Conservation (phyloP, 768 basidiomycete genomes). For the Boletus fagicola region DNA sequence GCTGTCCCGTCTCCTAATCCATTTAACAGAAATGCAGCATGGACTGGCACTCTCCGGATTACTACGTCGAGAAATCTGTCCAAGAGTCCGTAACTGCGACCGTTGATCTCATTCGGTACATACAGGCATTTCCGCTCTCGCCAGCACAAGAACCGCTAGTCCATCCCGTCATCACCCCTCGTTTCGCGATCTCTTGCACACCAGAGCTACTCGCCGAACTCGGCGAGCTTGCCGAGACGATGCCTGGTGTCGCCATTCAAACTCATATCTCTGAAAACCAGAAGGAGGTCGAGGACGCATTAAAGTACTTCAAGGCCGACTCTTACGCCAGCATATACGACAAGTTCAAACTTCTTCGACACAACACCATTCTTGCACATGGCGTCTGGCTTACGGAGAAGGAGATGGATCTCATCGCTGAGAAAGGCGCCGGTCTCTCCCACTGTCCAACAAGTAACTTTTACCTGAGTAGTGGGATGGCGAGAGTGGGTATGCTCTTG, state of each 20-base stretch:
- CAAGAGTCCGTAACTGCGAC: conserved; percentile 63
- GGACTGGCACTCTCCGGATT: conserved; percentile 63
- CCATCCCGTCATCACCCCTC: conserved; percentile 88
- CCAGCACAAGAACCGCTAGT: conserved; percentile 55
- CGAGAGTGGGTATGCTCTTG: conserved; percentile 73
- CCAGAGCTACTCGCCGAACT: conserved; percentile 61
- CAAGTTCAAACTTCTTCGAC: conserved; percentile 65
- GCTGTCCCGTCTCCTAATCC: conserved; percentile 5
- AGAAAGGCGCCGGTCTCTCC: conserved; percentile 69
- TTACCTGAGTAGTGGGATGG: conserved; percentile 82
- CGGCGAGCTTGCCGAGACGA: conserved; percentile 54
- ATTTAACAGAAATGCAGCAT: conserved; percentile 35
- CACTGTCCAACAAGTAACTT: conserved; percentile 97
- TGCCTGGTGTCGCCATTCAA: conserved; percentile 73
- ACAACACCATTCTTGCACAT: conserved; percentile 86
- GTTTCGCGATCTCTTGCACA: conserved; percentile 94
- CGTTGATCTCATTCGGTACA: conserved; percentile 61
- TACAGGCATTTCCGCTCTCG: conserved; percentile 51
- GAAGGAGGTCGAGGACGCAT: conserved; percentile 65
- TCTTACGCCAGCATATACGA: conserved; percentile 87
- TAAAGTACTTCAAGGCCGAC: conserved; percentile 60
- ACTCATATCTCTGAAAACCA: conserved; percentile 91
- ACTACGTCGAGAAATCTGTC: conserved; percentile 66
- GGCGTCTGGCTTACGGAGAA: conserved; percentile 73
- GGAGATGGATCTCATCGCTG: conserved; percentile 71